Percentiles rank a stretch among this genome's conserved stretches.
These are phyloP conservation scores for Pseudohyphozyma bogoriensis DNA, from an alignment of 768 basidiomycete species.

Conservation along the genomic window DNA sequence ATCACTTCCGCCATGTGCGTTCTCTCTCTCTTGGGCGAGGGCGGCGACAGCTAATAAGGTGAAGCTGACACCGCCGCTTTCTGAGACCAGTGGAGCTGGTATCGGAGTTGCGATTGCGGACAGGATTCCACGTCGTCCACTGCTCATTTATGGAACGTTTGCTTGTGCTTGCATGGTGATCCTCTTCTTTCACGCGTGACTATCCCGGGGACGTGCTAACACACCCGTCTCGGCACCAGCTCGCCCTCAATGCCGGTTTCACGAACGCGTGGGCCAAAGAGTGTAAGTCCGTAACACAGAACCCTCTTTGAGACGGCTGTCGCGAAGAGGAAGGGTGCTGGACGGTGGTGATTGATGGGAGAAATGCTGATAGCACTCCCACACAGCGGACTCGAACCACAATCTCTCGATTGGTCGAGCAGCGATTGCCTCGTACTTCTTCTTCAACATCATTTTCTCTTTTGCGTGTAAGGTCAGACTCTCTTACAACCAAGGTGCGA, in stretches of 20 bases:
- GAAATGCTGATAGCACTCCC: neutral
- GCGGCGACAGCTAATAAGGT: no score
- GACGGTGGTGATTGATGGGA: neutral
- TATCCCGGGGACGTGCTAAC: no score
- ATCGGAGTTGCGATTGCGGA: conserved; percentile 37
- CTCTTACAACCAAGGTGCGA: neutral
- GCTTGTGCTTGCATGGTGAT: conserved; percentile 32
- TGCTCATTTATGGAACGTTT: conserved; percentile 38
- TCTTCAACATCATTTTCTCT: conserved; percentile 44
- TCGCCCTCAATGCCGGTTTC: neutral
- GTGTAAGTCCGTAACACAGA: neutral
- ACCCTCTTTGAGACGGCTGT: no score
- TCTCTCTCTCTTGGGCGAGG: no score
- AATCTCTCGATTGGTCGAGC: conserved; percentile 35
- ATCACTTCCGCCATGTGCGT: conserved; percentile 37
- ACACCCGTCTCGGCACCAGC: no score
- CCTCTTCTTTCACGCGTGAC: no score
- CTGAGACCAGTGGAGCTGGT: conserved; percentile 20
- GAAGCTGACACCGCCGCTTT: no score
- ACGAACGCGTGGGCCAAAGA: neutral
- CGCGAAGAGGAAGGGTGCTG: no score
- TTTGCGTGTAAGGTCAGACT: neutral
- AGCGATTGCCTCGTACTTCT: conserved; percentile 39
- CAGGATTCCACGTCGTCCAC: conserved; percentile 35
- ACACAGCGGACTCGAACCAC: neutral